Evolutionary conservation across 1,284 basidiomycete genomes (phyloP).

Genomic region (Anthracocystis panici-leucophaei): DNA sequence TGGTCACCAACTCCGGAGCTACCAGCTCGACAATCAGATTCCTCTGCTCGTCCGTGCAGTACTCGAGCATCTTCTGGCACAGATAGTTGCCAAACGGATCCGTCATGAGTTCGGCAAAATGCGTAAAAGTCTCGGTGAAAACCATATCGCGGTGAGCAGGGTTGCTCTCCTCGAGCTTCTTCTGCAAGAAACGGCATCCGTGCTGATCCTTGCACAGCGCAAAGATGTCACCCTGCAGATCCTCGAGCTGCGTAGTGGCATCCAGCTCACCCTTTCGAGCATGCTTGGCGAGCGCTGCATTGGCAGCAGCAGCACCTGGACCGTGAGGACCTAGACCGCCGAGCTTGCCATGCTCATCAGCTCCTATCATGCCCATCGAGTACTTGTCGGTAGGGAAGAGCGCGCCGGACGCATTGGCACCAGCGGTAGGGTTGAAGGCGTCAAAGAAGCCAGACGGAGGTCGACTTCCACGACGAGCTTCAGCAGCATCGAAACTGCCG

Average conservation of each 20-base stretch:
- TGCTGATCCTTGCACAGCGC: slow-evolving; percentile 98
- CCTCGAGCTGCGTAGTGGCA: slow-evolving; percentile 90
- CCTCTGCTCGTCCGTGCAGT: slow-evolving; percentile 96
- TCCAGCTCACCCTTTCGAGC: slow-evolving; percentile 82
- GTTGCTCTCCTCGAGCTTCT: slow-evolving; percentile 98
- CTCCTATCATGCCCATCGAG: slow-evolving; percentile 43
- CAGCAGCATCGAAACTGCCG: slow-evolving; percentile 39
- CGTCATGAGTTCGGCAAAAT: slow-evolving; percentile 98
- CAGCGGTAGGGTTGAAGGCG: slow-evolving; percentile 53
- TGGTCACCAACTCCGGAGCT: slow-evolving; percentile 94
- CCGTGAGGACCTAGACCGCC: slow-evolving; percentile 26
- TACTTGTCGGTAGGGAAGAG: slow-evolving; percentile 52
- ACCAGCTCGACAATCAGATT: slow-evolving; percentile 98
- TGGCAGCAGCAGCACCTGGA: slow-evolving; percentile 16
- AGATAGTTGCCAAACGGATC: slow-evolving; percentile 99
- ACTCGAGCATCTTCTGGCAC: slow-evolving; percentile 97
- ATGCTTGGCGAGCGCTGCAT: slow-evolving; percentile 37
- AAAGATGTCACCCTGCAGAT: slow-evolving; percentile 91
- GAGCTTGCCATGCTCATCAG: slow-evolving; percentile 41
- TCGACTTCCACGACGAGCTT: slow-evolving; percentile 43
- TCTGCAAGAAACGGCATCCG: slow-evolving; percentile 97
- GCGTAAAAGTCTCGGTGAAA: slow-evolving; percentile 96
- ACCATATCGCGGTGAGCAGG: slow-evolving; percentile 86
- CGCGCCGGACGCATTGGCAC: slow-evolving; percentile 43
- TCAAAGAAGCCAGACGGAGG: slow-evolving; percentile 60